Percentiles rank a stretch among this genome's conserved stretches.
Evolutionary conservation across 345 rosid genomes (phyloP).

Genomic region (Ceriops decandra): DNA sequence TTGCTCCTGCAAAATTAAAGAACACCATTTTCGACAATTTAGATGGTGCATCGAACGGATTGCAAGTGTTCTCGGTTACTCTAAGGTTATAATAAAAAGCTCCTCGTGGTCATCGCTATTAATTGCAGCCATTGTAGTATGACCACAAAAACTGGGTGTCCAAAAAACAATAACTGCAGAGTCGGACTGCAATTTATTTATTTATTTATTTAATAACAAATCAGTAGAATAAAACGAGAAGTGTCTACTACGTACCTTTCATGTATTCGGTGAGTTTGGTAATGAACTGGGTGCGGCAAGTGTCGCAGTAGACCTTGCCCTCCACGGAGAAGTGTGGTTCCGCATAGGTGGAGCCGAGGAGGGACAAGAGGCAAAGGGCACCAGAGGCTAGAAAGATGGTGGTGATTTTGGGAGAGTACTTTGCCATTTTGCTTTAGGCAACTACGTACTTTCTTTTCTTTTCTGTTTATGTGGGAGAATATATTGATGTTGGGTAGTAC

Average conservation of each 20-base stretch:
- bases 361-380: constrained; percentile 46
- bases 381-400: constrained; percentile 39
- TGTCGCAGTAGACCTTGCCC: constrained; percentile 63
- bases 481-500: too few species aligned
- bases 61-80: not conserved
- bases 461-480: not conserved
- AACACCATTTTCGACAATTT: not conserved
- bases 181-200: not conserved
- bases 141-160: too few species aligned
- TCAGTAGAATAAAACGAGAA: not conserved
- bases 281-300: constrained; percentile 57
- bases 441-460: not conserved
- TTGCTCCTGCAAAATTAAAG: constrained; percentile 35
- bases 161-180: too few species aligned
- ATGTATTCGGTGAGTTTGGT: constrained; percentile 47
- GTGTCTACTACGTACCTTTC: constrained; percentile 22
- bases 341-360: constrained; percentile 30
- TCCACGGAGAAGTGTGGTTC: constrained; percentile 36
- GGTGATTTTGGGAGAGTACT: constrained; percentile 17
- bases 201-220: not conserved
- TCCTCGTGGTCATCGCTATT: too few species aligned
- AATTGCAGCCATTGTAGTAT: too few species aligned
- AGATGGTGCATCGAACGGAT: too few species aligned
- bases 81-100: too few species aligned
- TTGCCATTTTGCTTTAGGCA: constrained; percentile 31